Evolutionary conservation across 306 rosid genomes (phyloP), one percentile per base, ranked within the genome.

Genomic region (Cucumis cinereus): DNA sequence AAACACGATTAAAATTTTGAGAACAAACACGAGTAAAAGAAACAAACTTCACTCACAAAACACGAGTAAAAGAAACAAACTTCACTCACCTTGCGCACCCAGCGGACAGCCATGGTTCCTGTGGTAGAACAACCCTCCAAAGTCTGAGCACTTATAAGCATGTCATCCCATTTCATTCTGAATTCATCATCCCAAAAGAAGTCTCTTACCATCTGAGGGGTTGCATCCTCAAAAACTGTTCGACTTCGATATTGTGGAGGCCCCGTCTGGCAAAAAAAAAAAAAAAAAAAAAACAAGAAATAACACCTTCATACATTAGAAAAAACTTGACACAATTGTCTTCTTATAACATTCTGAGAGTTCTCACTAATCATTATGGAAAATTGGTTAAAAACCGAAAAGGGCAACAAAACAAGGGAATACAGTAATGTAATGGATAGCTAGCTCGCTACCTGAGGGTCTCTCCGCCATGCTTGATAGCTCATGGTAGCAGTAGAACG

Each of bases 391-490:
- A 13, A n/a, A 66, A 47, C 73, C 14, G 13, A 20, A 23, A 70
- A 47, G 41, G 24, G 1, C 13, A 24, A 38, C 5, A n/a, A 64
- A 64, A 66, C 73, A 22, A 41, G 33, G 22, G 4, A 17, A n/a
- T 66, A 20, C 2, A 66, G 53, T 19, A 66, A 40, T 20, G 49
- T 63, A 66, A 11, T 38, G 49, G 10, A 66, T 66, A 66, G 73
- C 53, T 38, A 38, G 52, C 10, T 54, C 61, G 22, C 68, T 83
- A 88, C 89, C 89, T 73, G 69, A 19, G 76, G 84, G 76, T 86
- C 89, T 79, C 89, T 84, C 26, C 88, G 83, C 89, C 89, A 88
- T 4, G 99, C 99, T 84, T 89, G 93, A 43, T 85, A 94, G 45
- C 82, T 77, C 97, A 94, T 90, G 38, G 80, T 87, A 4, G 89